Conservation (phyloP, 2,329 filamentous ascomycete genomes). For the Ceratocystis harringtonii region DNA sequence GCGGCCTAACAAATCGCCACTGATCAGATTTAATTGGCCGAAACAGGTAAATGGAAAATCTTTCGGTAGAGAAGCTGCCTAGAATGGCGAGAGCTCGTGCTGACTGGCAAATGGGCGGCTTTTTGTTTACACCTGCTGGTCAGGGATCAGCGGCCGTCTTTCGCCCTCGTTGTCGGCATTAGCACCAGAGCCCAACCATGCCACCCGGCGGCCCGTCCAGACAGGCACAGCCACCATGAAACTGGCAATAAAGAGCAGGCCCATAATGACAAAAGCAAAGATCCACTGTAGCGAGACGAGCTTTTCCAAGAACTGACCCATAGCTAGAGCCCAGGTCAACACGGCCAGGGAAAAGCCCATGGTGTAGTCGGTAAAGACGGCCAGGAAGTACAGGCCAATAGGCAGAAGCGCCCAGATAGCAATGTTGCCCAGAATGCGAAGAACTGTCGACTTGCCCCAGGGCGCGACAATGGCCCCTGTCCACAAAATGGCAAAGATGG, state of each 20-base stretch:
- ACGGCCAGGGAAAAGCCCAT: constrained; percentile 68
- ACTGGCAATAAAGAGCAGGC: constrained; percentile 54
- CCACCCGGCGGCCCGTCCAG: constrained; percentile 42
- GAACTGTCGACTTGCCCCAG: constrained; percentile 48
- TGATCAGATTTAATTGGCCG: neutral
- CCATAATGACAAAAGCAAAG: constrained; percentile 76
- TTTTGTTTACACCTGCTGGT: constrained; percentile 24
- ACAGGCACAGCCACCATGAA: constrained; percentile 49
- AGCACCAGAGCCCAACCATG: constrained; percentile 21
- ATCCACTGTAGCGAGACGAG: constrained; percentile 78
- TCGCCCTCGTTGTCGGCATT: constrained; percentile 33
- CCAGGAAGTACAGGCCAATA: constrained; percentile 63
- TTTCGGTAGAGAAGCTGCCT: neutral
- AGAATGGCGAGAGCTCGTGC: neutral
- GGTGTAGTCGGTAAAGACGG: constrained; percentile 57
- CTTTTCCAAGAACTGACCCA: constrained; percentile 60
- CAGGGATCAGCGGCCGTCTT: constrained; percentile 45
- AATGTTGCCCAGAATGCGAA: constrained; percentile 71
- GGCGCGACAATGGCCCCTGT: constrained; percentile 69
- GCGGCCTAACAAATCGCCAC: neutral
- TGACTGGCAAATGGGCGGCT: neutral
- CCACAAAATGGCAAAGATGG: constrained; percentile 76
- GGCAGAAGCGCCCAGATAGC: constrained; percentile 74
- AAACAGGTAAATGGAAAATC: neutral
- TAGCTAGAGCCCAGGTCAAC: constrained; percentile 57